A percentile compares a stretch with the other conserved stretches of the same genome.
These are phyloP conservation scores for Daldinia grandis DNA, from an alignment of 495 filamentous ascomycete species.

Conservation along the genomic window DNA sequence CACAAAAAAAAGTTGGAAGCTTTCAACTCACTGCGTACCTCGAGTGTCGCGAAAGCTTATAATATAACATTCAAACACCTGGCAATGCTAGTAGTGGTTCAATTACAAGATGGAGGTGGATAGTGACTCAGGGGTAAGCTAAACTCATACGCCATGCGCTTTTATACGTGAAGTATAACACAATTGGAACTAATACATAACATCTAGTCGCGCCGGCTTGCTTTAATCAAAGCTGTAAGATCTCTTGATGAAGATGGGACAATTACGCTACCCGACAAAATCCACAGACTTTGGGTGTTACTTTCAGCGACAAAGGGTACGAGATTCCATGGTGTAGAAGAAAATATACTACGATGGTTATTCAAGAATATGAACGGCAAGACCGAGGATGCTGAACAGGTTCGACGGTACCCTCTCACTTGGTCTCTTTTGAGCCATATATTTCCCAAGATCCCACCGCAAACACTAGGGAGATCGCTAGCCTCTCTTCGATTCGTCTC, in stretches of 20 bases:
- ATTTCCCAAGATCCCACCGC: slow-evolving; percentile 53
- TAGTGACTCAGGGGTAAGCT: slow-evolving; percentile 30
- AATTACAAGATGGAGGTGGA: slow-evolving; percentile 44
- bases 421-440: slow-evolving; percentile 54
- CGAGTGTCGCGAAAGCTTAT: background rate
- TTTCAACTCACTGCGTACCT: slow-evolving; percentile 13
- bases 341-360: slow-evolving; percentile 58
- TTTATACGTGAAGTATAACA: background rate
- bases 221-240: slow-evolving; percentile 43
- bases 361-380: slow-evolving; percentile 58
- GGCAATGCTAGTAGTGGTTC: slow-evolving; percentile 31
- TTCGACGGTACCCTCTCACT: slow-evolving; percentile 54
- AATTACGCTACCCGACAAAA: slow-evolving; percentile 50
- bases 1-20: slow-evolving; percentile 40
- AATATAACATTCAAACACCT: slow-evolving; percentile 3
- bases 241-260: slow-evolving; percentile 52
- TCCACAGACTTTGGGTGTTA: slow-evolving; percentile 50
- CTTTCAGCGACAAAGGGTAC: slow-evolving; percentile 44
- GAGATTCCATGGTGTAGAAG: slow-evolving; percentile 56
- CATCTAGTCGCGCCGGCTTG: slow-evolving; percentile 40
- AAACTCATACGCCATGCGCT: background rate
- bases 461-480: slow-evolving; percentile 56
- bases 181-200: slow-evolving; percentile 22
- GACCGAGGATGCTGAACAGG: slow-evolving; percentile 50
- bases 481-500: slow-evolving; percentile 54